Base-by-base conservation (phyloP, 2,329 filamentous ascomycete species). In the Paraphoma chrysanthemicola region DNA sequence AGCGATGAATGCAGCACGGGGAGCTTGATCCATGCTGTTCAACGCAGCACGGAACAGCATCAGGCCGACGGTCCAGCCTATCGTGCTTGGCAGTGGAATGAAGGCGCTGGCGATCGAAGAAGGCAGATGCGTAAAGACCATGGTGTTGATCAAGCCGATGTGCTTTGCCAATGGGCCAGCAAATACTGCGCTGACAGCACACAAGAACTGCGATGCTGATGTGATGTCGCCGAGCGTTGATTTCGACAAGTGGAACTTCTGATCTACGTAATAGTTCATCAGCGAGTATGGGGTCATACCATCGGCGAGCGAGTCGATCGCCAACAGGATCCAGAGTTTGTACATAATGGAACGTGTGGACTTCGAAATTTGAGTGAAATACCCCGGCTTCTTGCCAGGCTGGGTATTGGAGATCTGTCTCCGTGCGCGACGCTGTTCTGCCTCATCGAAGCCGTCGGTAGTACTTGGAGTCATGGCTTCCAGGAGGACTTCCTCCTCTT, bases 1-100 rank as follows among this genome's bases (percentile, higher is more conserved):
- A 1, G 88, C 86, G 48, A 90, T 88, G 54, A 90, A 86, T 0
- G 88, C 87, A 0, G 87, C 79, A 2, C 88, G 80, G 0, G 88
- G 88, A 0, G 86, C 87, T 76, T 90, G 88, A 60, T 90, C 88
- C 86, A 90, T 89, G 59, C 84, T 87, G 66, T 90, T 90, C 44
- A 90, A 77, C 0, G 85, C 85, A 2, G 86, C 80, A 5, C 88
- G 82, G 17, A 90, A 71, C 28, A 88, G 79, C 1, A 90, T 76
- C 0, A 90, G 77, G 0, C 78, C 78, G 0, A 86, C 81, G 0
- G 86, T 85, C 42, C 85, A 67, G 39, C 79, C 79, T 1, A 88
- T 75, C 2, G 75, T 77, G 6, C 74, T 76, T 0, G 87, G 84
- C 0, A 84, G 67, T 0, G 87, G 86, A 51, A 90, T 88, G 39